Conservation (phyloP, 176 grass and related monocot species). For the Hyparrhenia diplandra region DNA sequence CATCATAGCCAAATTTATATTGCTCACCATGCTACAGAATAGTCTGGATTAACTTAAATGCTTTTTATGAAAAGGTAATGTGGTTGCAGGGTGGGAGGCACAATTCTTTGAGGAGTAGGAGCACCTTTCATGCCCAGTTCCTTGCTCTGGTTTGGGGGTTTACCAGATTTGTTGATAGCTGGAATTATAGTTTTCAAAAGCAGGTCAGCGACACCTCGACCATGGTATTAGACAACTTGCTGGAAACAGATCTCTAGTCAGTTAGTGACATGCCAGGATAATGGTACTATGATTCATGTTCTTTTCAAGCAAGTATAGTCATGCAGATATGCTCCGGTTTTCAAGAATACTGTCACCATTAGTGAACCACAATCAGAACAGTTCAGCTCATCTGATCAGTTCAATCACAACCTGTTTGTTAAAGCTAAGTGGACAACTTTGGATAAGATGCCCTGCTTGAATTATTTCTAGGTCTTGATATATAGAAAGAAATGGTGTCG, state of each 20-base stretch:
- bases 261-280: background rate
- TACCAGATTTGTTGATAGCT: background rate
- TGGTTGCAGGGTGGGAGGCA: background rate
- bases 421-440: background rate
- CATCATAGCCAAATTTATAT: background rate
- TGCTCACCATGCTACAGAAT: background rate
- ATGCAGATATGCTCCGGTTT: background rate
- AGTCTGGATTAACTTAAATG: background rate
- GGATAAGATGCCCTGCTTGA: background rate
- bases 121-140: background rate
- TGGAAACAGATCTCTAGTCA: background rate
- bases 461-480: background rate
- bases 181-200: background rate
- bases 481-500: background rate
- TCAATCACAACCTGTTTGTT: background rate
- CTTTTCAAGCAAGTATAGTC: background rate
- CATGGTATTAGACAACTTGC: background rate
- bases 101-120: background rate
- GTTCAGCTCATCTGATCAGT: background rate
- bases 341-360: background rate
- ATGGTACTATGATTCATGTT: background rate
- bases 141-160: background rate
- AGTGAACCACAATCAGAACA: background rate
- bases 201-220: background rate
- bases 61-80: background rate